Percentiles rank a stretch among this genome's conserved stretches.
Conservation (phyloP, 306 rosid genomes). For the Cucumis cinereus region DNA sequence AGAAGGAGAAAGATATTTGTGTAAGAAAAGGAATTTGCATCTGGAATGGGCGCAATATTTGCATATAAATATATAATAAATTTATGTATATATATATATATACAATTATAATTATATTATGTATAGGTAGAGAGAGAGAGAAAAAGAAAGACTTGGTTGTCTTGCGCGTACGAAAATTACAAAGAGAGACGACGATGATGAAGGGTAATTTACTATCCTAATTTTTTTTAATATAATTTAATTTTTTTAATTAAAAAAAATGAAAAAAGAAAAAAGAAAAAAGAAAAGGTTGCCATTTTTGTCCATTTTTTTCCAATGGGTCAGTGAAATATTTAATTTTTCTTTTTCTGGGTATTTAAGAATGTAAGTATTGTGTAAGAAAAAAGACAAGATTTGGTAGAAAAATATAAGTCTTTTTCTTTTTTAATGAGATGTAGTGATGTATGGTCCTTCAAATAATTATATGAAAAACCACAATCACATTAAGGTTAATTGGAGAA, state of each 20-base stretch:
- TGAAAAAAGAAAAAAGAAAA: too few species aligned
- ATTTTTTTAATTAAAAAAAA: not conserved
- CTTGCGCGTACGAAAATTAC: not conserved
- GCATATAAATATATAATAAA: not conserved
- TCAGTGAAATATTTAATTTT: not conserved
- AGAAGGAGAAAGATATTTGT: slow-evolving; percentile 19
- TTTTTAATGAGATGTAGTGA: not conserved
- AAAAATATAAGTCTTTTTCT: not conserved
- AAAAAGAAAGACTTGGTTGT: slow-evolving; percentile 5
- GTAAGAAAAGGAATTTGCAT: slow-evolving; percentile 27
- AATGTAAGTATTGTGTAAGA: not conserved
- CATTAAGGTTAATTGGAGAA: not conserved
- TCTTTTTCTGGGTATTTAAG: not conserved
- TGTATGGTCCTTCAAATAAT: not conserved
- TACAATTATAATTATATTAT: not conserved
- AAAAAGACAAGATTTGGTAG: not conserved
- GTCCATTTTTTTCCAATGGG: not conserved
- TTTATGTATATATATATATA: slow-evolving; percentile 10
- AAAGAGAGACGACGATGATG: not conserved
- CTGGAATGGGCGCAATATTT: slow-evolving; percentile 17
- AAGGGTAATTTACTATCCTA: not conserved
- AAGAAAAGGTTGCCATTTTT: slow-evolving; percentile 1
- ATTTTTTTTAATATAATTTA: not conserved
- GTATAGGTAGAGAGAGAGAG: not conserved
- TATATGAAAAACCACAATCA: not conserved